Percentiles rank a stretch among this genome's conserved stretches.
Conservation (phyloP, 179 eudicot genomes). For the Silene noctiflora region DNA sequence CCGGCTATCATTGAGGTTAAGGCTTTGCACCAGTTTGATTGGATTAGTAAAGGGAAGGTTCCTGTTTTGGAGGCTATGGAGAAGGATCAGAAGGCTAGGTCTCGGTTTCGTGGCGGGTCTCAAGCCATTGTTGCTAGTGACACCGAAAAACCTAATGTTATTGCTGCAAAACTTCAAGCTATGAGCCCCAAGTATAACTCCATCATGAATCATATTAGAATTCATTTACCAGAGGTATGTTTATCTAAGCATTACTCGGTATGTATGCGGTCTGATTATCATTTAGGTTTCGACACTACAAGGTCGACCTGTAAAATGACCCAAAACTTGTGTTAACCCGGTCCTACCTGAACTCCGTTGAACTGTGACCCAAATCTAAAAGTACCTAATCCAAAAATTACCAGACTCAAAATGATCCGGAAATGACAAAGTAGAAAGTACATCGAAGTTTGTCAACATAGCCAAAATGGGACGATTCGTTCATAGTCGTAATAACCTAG, state of each 20-base stretch:
- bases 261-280: too few species aligned
- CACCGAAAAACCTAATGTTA: slow-evolving; percentile 60
- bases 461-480: too few species aligned
- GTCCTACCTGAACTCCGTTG: too few species aligned
- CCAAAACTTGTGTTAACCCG: too few species aligned
- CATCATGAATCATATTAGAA: slow-evolving; percentile 81
- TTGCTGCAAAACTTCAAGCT: slow-evolving; percentile 88
- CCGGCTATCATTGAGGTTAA: slow-evolving; percentile 87
- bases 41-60: slow-evolving; percentile 88
- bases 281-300: too few species aligned
- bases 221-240: slow-evolving; percentile 82
- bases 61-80: slow-evolving; percentile 98
- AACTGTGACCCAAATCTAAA: too few species aligned
- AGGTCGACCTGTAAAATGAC: too few species aligned
- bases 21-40: slow-evolving; percentile 86
- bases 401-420: too few species aligned
- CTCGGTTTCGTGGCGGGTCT: slow-evolving; percentile 85
- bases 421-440: too few species aligned
- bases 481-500: too few species aligned
- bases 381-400: too few species aligned
- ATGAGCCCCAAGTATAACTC: slow-evolving; percentile 93
- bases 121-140: slow-evolving; percentile 73
- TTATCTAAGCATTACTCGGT: background rate
- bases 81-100: slow-evolving; percentile 76
- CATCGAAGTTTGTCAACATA: too few species aligned